Conservation (phyloP, 2,329 filamentous ascomycete genomes). For the Aspergillus brunneoviolaceus region DNA sequence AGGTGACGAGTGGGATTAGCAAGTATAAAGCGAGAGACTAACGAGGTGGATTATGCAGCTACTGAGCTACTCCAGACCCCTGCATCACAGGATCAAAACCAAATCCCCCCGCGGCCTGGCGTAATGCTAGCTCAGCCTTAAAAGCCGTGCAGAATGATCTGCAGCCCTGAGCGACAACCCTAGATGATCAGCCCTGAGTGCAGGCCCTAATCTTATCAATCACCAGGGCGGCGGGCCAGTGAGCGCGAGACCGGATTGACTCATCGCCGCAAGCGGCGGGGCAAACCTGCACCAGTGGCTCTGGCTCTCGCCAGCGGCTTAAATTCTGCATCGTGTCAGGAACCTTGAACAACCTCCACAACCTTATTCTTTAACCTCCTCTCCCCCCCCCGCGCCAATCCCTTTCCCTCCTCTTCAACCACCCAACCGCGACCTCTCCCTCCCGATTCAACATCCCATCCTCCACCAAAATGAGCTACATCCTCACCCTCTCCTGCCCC, state of each 20-base stretch:
- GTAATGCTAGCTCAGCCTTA: not conserved
- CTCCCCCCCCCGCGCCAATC: not conserved
- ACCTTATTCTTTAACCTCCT: not conserved
- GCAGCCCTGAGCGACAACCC: not conserved
- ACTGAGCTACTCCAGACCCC: too few species aligned
- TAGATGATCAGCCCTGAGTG: constrained; percentile 9
- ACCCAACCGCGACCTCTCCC: not conserved
- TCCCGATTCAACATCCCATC: constrained; percentile 12
- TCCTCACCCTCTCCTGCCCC: constrained; percentile 79
- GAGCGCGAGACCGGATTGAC: constrained; percentile 6
- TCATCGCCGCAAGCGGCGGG: constrained; percentile 3
- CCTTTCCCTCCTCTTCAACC: constrained; percentile 1
- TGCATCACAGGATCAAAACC: too few species aligned
- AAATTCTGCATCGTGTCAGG: constrained; percentile 4
- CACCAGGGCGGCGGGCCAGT: constrained; percentile 14
- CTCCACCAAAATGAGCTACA: constrained; percentile 55
- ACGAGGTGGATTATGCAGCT: too few species aligned
- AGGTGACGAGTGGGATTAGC: too few species aligned
- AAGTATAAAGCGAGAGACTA: too few species aligned
- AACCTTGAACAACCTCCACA: not conserved
- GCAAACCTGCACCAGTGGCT: not conserved
- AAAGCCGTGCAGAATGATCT: not conserved
- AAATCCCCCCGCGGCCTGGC: too few species aligned
- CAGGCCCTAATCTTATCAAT: constrained; percentile 17
- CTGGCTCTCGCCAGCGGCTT: constrained; percentile 1